A percentile compares a stretch with the other conserved stretches of the same genome.
phyloP scores from a whole-genome alignment of 2,329 filamentous ascomycete species.

The Talaromyces funiculosus region DNA sequence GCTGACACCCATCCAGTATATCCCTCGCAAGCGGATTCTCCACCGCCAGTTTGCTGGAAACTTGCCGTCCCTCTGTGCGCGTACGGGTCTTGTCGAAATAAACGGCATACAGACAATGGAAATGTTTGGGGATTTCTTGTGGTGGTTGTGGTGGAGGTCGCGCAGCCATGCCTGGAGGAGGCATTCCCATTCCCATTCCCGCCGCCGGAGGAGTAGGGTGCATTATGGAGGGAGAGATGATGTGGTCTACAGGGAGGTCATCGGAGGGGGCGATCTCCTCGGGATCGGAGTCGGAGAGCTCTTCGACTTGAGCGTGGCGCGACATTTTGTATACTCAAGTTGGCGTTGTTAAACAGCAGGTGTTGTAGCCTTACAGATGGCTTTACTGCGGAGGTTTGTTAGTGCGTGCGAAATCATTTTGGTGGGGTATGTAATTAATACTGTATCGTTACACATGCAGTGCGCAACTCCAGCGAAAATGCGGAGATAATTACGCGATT shows the following conservation, averaged over 20 bases:
- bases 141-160: conserved; percentile 39
- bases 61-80: conserved; percentile 75
- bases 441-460: background rate
- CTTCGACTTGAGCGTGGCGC: conserved; percentile 77
- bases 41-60: conserved; percentile 66
- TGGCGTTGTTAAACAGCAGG: background rate
- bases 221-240: conserved; percentile 34
- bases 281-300: conserved; percentile 86
- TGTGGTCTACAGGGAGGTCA: conserved; percentile 36
- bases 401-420: conserved; percentile 1
- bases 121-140: conserved; percentile 61
- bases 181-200: conserved; percentile 15
- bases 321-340: conserved; percentile 53
- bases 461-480: background rate
- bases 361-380: background rate
- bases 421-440: background rate
- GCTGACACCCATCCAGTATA: conserved; percentile 77
- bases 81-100: conserved; percentile 73
- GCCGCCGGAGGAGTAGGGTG: conserved; percentile 17
- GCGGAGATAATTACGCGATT: background rate
- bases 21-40: conserved; percentile 80
- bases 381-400: background rate
- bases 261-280: conserved; percentile 76
- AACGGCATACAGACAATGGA: conserved; percentile 86
- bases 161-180: conserved; percentile 23